Evolutionary conservation across 129 eudicot genomes (phyloP).

Genomic region (Ambrosia trifida): DNA sequence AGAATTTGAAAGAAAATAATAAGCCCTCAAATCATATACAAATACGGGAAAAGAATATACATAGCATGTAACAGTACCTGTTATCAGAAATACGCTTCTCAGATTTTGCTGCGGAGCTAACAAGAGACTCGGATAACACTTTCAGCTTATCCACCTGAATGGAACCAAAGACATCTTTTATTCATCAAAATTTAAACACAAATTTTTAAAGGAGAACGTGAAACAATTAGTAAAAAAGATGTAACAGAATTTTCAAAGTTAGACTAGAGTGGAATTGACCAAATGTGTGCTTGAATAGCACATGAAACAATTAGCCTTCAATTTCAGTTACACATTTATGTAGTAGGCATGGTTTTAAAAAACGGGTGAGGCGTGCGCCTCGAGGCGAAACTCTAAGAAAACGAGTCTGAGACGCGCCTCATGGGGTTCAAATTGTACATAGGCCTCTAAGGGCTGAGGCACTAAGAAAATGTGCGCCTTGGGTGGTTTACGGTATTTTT

Average conservation of each 20-base stretch:
- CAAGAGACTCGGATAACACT: constrained; percentile 86
- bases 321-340: background rate
- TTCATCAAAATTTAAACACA: background rate
- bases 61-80: constrained; percentile 43
- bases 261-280: background rate
- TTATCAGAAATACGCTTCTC: constrained; percentile 92
- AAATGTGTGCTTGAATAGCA: background rate
- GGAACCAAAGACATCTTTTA: constrained; percentile 17
- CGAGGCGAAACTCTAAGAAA: no score
- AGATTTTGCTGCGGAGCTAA: constrained; percentile 68
- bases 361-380: no score
- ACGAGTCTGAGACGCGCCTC: no score
- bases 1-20: constrained; percentile 13
- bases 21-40: background rate
- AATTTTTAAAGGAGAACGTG: background rate
- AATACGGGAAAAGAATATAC: background rate
- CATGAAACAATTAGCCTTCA: constrained; percentile 3
- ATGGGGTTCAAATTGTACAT: no score
- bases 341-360: no score
- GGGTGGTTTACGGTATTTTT: no score
- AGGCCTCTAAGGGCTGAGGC: no score
- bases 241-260: constrained; percentile 1
- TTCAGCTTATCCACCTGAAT: constrained; percentile 90
- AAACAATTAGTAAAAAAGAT: background rate
- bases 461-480: no score